Conservation (phyloP, 371 early-diverging fungal species). For the Mucor racemosus region DNA sequence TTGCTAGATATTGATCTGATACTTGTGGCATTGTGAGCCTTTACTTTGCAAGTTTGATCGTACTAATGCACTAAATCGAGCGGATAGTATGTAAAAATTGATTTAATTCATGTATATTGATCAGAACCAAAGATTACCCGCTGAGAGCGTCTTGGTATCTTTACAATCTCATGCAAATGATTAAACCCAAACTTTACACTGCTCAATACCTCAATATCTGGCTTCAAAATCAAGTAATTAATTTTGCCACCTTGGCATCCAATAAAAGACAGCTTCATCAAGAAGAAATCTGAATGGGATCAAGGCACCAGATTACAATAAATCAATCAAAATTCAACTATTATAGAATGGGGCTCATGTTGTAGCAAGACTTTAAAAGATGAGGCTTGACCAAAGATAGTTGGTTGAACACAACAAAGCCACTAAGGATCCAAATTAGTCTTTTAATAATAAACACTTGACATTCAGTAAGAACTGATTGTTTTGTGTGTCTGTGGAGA, state of each 20-base stretch:
- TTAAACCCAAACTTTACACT: no score
- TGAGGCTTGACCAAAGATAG: not conserved
- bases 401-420: slow-evolving; percentile 25
- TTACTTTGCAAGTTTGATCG: no score
- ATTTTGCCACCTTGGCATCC: not conserved
- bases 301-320: no score
- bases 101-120: no score
- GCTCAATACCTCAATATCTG: not conserved
- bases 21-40: no score
- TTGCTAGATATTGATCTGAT: no score
- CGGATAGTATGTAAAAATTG: no score
- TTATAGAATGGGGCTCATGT: not conserved
- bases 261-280: not conserved
- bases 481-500: not conserved
- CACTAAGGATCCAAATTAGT: slow-evolving; percentile 17
- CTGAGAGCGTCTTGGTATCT: no score
- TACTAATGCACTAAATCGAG: no score
- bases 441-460: not conserved
- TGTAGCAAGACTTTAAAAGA: not conserved
- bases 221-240: not conserved
- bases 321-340: not conserved
- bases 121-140: no score
- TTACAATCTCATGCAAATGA: no score
- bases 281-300: no score
- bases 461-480: not conserved